Evolutionary conservation across 768 basidiomycete species (phyloP).

Genomic region (Naematelia encephala): DNA sequence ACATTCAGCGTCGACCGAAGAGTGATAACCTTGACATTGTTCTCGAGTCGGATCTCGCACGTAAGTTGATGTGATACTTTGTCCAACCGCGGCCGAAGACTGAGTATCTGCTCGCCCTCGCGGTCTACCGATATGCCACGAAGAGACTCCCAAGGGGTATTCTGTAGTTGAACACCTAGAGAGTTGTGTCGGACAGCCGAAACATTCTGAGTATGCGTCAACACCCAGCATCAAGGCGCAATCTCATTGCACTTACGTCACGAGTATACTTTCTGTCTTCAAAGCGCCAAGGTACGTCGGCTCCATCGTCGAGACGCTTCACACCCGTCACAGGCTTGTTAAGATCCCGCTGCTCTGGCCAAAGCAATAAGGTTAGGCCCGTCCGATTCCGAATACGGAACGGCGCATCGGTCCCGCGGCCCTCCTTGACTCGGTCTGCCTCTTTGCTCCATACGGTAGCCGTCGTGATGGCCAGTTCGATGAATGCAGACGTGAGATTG

Average conservation of each 20-base stretch:
- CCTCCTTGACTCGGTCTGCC: constrained; percentile 66
- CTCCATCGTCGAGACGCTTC: constrained; percentile 67
- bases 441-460: constrained; percentile 72
- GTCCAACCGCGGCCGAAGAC: constrained; percentile 71
- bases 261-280: constrained; percentile 93
- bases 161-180: constrained; percentile 77
- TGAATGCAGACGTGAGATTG: constrained; percentile 85
- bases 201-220: constrained; percentile 57
- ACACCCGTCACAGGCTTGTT: constrained; percentile 54
- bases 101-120: constrained; percentile 86
- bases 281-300: constrained; percentile 89
- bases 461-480: constrained; percentile 74
- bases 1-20: constrained; percentile 88
- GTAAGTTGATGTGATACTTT: constrained; percentile 75
- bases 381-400: constrained; percentile 90
- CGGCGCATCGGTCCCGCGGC: constrained; percentile 84
- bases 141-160: constrained; percentile 83
- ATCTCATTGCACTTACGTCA: constrained; percentile 60
- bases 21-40: constrained; percentile 91
- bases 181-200: constrained; percentile 72
- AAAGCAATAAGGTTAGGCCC: constrained; percentile 76
- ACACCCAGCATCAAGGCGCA: background rate
- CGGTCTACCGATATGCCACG: constrained; percentile 84
- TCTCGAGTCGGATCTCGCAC: constrained; percentile 82
- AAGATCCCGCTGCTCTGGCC: constrained; percentile 72